phyloP scores from a whole-genome alignment of 768 basidiomycete species.

The Tephrocybe rancida region DNA sequence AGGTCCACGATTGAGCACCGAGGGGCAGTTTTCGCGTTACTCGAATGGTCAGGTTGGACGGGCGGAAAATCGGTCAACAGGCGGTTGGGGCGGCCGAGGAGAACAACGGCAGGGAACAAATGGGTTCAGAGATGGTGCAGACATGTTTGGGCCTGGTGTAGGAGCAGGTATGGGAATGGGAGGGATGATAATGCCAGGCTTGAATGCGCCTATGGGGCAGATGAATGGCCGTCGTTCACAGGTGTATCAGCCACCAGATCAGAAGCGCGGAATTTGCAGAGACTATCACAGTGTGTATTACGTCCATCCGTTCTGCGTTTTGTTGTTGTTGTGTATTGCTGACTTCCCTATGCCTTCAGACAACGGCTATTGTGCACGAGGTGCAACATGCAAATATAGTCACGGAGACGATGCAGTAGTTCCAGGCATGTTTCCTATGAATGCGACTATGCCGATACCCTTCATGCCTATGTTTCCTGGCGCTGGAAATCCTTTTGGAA shows the following conservation, averaged over 20 bases:
- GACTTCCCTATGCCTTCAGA: conserved; percentile 49
- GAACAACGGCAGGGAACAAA: conserved; percentile 30
- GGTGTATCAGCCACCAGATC: conserved; percentile 72
- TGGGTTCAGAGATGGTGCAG: conserved; percentile 35
- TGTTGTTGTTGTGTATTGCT: not conserved
- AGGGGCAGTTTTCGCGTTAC: conserved; percentile 71
- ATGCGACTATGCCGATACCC: conserved; percentile 48
- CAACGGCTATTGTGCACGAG: conserved; percentile 88
- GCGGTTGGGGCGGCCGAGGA: conserved; percentile 45
- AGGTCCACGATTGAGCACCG: conserved; percentile 66
- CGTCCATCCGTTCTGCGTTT: not conserved
- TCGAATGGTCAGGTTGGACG: conserved; percentile 39
- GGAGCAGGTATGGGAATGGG: conserved; percentile 24
- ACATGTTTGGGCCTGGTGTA: conserved; percentile 31
- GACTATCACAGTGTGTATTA: conserved; percentile 88
- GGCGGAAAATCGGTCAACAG: conserved; percentile 33
- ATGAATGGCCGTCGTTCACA: conserved; percentile 53
- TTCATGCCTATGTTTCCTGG: conserved; percentile 73
- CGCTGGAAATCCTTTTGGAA: conserved; percentile 57
- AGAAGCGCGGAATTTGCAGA: conserved; percentile 78
- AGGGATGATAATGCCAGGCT: conserved; percentile 30
- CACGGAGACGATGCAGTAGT: conserved; percentile 90
- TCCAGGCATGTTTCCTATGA: conserved; percentile 66
- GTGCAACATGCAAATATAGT: conserved; percentile 87
- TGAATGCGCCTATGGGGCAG: conserved; percentile 37